Conservation (phyloP, 2,329 filamentous ascomycete genomes). For the Pseudocercospora musae region DNA sequence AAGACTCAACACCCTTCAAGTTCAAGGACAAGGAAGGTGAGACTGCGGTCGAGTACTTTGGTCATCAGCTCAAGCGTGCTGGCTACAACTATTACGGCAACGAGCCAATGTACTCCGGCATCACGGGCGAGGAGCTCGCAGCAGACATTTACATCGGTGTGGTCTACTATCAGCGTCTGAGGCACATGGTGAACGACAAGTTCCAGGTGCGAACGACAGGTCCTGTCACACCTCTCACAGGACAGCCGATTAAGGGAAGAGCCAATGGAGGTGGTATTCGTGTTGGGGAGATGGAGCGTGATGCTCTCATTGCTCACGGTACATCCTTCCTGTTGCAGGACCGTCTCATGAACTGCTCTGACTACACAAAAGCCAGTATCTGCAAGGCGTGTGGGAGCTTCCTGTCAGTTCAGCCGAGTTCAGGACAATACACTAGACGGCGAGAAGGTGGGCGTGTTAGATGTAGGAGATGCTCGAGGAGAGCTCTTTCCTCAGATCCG, state of each 20-base stretch:
- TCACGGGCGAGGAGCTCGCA: conserved; percentile 88
- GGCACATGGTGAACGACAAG: conserved; percentile 99
- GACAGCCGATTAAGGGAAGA: conserved; percentile 94
- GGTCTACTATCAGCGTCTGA: conserved; percentile 95
- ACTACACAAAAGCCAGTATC: conserved; percentile 85
- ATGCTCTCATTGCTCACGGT: conserved; percentile 90
- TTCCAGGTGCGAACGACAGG: conserved; percentile 97
- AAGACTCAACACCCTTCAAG: conserved; percentile 92
- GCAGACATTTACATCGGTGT: conserved; percentile 96
- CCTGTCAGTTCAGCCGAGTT: conserved; percentile 77
- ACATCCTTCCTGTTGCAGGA: conserved; percentile 94
- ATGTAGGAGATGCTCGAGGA: conserved; percentile 37
- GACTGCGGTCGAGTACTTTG: conserved; percentile 91
- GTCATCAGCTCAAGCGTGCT: conserved; percentile 88
- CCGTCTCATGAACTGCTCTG: conserved; percentile 92
- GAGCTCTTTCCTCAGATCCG: conserved; percentile 29
- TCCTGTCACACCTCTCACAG: conserved; percentile 82
- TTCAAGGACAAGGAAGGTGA: conserved; percentile 77
- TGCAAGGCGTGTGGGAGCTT: conserved; percentile 89
- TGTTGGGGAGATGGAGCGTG: conserved; percentile 98
- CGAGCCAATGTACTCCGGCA: conserved; percentile 96
- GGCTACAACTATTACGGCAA: conserved; percentile 99
- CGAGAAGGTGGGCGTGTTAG: conserved; percentile 32
- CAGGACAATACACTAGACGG: conserved; percentile 43
- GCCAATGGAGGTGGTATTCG: conserved; percentile 97